Evolutionary conservation across 1,284 basidiomycete genomes (phyloP).

Genomic region (Porogramme epimiltina): DNA sequence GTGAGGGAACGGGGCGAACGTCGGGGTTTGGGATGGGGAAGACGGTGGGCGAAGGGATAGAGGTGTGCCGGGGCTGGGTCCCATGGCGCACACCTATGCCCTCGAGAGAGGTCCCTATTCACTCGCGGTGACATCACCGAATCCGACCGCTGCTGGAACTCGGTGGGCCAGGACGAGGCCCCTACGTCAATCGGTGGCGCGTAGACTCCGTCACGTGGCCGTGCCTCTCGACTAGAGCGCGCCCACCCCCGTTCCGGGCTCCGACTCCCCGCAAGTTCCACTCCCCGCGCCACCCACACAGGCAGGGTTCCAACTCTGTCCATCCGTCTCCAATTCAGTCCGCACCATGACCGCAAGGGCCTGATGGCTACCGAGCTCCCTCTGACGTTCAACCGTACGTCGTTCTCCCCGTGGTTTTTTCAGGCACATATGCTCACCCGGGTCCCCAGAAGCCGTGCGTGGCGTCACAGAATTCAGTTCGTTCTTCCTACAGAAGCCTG

Average conservation of each 20-base stretch:
- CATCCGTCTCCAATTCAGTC: background rate
- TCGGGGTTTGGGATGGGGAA: background rate
- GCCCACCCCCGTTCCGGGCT: too few relatives aligned
- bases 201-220: slow-evolving; percentile 14
- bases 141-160: background rate
- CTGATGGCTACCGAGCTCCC: slow-evolving; percentile 24
- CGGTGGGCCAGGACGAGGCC: background rate
- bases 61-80: background rate
- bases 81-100: background rate
- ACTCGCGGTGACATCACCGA: slow-evolving; percentile 24
- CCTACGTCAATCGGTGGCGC: background rate
- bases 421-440: too few relatives aligned
- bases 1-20: background rate
- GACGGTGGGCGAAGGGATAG: slow-evolving; percentile 6
- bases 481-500: slow-evolving; percentile 4
- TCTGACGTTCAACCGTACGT: slow-evolving; percentile 37
- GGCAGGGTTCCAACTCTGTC: too few relatives aligned
- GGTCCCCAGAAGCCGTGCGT: slow-evolving; percentile 52
- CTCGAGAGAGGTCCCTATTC: background rate
- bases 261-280: too few relatives aligned
- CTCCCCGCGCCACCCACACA: too few relatives aligned
- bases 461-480: slow-evolving; percentile 69
- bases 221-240: background rate
- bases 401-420: too few relatives aligned
- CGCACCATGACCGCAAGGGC: background rate